Percentiles rank a stretch among this genome's conserved stretches.
phyloP scores from a whole-genome alignment of 805 yeast species.

The Metschnikowia baotianmanensis region DNA sequence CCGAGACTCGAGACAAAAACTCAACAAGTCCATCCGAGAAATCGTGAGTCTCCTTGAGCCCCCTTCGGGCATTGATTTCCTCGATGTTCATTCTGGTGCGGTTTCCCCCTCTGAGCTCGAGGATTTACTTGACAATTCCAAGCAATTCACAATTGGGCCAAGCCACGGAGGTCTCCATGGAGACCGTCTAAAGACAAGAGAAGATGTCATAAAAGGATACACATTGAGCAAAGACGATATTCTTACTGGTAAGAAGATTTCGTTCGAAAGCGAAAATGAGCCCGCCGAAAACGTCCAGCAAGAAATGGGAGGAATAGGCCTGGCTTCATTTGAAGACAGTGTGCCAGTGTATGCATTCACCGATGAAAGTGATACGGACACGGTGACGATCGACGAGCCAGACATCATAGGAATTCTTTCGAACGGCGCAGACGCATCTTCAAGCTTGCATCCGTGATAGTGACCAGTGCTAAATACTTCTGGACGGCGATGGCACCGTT shows the following conservation, averaged over 20 bases:
- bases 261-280: constrained; percentile 1
- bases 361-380: constrained; percentile 19
- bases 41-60: constrained; percentile 18
- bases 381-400: constrained; percentile 17
- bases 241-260: constrained; percentile 8
- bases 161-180: constrained; percentile 2
- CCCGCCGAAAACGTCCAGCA: not conserved
- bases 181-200: constrained; percentile 2
- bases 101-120: constrained; percentile 7
- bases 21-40: constrained; percentile 17
- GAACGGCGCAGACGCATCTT: constrained; percentile 1
- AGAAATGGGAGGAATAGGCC: not conserved
- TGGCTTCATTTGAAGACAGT: not conserved
- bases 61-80: constrained; percentile 11
- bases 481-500: too few relatives aligned
- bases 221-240: constrained; percentile 16
- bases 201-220: constrained; percentile 15
- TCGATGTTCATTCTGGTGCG: constrained; percentile 4
- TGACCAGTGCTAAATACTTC: too few relatives aligned
- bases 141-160: constrained; percentile 4
- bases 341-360: not conserved
- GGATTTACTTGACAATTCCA: constrained; percentile 13
- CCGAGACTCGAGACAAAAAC: constrained; percentile 15
- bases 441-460: too few relatives aligned
- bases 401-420: constrained; percentile 3